These are phyloP conservation scores for Sclerotinia borealis DNA, from an alignment of 2,329 filamentous ascomycete genomes.

Conservation along the genomic window DNA sequence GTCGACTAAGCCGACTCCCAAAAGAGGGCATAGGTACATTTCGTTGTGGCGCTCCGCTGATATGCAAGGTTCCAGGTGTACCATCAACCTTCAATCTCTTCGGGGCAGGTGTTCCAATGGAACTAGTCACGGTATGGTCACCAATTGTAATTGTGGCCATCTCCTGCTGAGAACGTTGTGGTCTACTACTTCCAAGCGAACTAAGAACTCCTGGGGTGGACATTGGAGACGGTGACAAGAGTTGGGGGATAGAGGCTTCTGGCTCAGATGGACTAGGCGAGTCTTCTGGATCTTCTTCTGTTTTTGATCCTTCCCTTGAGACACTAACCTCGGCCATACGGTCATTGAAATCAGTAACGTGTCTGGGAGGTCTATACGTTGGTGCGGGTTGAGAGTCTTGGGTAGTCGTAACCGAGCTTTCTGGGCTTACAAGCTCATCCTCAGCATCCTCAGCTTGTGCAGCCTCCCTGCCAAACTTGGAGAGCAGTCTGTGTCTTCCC, in stretches of 20 bases:
- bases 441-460: constrained; percentile 14
- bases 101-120: constrained; percentile 26
- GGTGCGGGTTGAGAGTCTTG: constrained; percentile 15
- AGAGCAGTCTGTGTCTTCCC: constrained; percentile 26
- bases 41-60: not conserved
- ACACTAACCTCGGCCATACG: constrained; percentile 23
- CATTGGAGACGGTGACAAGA: constrained; percentile 25
- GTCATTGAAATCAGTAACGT: constrained; percentile 31
- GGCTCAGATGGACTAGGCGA: not conserved
- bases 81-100: constrained; percentile 23
- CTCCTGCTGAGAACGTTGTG: constrained; percentile 21
- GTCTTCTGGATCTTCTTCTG: constrained; percentile 1
- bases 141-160: constrained; percentile 34
- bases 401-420: constrained; percentile 19
- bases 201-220: constrained; percentile 21
- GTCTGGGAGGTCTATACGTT: constrained; percentile 16
- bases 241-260: constrained; percentile 23
- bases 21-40: constrained; percentile 23
- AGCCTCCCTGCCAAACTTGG: constrained; percentile 21
- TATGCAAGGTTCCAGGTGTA: constrained; percentile 7
- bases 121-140: constrained; percentile 30
- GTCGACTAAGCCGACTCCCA: constrained; percentile 28
- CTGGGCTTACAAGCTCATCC: constrained; percentile 15
- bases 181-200: constrained; percentile 22
- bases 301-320: constrained; percentile 9